Evolutionary conservation across 2,329 filamentous ascomycete species (phyloP).

Genomic region (Phialophora verrucosa): DNA sequence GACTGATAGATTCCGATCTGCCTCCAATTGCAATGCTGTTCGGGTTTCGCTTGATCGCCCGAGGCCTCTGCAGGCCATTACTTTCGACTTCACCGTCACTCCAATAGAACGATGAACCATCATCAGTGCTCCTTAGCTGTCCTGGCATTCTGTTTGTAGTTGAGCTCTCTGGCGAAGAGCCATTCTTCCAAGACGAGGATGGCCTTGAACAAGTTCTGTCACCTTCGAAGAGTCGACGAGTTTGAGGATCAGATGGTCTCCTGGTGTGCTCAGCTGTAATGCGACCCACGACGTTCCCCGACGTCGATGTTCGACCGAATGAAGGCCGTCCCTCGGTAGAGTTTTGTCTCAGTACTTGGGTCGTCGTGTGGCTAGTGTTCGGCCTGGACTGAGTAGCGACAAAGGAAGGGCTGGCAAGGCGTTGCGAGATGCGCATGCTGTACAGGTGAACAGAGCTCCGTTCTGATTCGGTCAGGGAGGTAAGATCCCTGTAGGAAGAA

Average conservation of each 20-base stretch:
- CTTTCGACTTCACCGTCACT: slow-evolving; percentile 27
- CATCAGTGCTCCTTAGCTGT: slow-evolving; percentile 11
- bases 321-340: slow-evolving; percentile 14
- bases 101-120: slow-evolving; percentile 36
- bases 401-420: slow-evolving; percentile 38
- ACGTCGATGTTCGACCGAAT: slow-evolving; percentile 6
- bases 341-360: background rate
- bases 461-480: slow-evolving; percentile 26
- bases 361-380: slow-evolving; percentile 28
- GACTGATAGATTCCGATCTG: slow-evolving; percentile 32
- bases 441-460: slow-evolving; percentile 38
- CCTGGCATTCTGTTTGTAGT: background rate
- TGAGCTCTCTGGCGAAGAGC: background rate
- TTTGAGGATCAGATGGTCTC: slow-evolving; percentile 37
- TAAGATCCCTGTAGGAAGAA: slow-evolving; percentile 15
- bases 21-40: slow-evolving; percentile 39
- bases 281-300: slow-evolving; percentile 9
- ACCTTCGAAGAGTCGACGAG: slow-evolving; percentile 34
- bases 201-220: slow-evolving; percentile 10
- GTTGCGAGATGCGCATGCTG: slow-evolving; percentile 41
- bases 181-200: background rate
- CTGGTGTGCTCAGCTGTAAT: slow-evolving; percentile 34
- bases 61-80: background rate
- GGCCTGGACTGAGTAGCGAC: slow-evolving; percentile 22
- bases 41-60: slow-evolving; percentile 22